Conservation (phyloP, 306 rosid genomes). For the Nissolia schottii region DNA sequence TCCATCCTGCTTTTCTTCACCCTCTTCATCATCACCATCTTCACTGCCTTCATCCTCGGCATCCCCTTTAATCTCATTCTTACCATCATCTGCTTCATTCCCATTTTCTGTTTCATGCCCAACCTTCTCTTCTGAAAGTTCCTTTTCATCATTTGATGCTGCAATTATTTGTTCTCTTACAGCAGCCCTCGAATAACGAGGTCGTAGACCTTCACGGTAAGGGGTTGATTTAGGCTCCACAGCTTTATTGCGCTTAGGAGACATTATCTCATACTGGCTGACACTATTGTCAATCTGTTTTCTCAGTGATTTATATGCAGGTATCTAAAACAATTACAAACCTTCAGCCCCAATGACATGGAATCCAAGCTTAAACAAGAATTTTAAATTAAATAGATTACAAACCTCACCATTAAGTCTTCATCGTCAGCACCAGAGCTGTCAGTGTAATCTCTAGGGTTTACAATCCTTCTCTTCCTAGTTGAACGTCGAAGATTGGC, state of each 20-base stretch:
- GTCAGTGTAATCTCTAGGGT: conserved; percentile 41
- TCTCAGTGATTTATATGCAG: conserved; percentile 41
- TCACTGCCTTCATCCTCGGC: conserved; percentile 58
- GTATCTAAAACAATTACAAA: conserved; percentile 50
- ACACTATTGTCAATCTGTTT: conserved; percentile 40
- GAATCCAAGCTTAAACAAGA: conserved; percentile 21
- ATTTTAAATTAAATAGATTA: neutral
- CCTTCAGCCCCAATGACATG: conserved; percentile 29
- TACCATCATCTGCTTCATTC: conserved; percentile 79
- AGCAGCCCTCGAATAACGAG: conserved; percentile 60
- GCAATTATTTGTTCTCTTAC: conserved; percentile 38
- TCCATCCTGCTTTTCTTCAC: conserved; percentile 48
- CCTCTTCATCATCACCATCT: conserved; percentile 65
- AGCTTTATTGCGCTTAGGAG: conserved; percentile 50
- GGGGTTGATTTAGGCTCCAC: conserved; percentile 52
- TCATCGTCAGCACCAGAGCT: conserved; percentile 64
- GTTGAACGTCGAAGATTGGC: conserved; percentile 73
- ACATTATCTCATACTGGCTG: conserved; percentile 44
- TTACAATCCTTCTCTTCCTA: conserved; percentile 53
- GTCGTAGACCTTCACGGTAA: conserved; percentile 91
- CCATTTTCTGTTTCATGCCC: conserved; percentile 83
- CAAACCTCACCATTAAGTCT: conserved; percentile 64
- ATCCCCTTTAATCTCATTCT: conserved; percentile 63
- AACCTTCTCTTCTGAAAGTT: conserved; percentile 62
- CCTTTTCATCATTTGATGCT: conserved; percentile 68